A percentile compares a stretch with the other conserved stretches of the same genome.
These are phyloP conservation scores for Neurospora sp. DNA, from an alignment of 2,329 filamentous ascomycete genomes.

Conservation along the genomic window DNA sequence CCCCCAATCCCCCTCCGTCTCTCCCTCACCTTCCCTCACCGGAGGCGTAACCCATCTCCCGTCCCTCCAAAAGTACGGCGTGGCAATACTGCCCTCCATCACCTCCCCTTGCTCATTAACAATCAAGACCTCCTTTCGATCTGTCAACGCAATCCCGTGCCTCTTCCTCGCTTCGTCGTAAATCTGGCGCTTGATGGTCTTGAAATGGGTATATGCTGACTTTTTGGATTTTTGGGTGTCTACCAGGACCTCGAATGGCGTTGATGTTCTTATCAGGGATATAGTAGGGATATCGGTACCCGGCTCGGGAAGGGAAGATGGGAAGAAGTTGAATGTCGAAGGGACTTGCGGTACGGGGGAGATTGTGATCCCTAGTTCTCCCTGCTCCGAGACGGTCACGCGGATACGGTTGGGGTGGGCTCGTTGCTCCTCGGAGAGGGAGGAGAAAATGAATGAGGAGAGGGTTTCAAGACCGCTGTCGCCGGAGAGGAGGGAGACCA, in stretches of 20 bases:
- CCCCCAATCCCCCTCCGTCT: conserved; percentile 22
- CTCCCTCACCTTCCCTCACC: conserved; percentile 33
- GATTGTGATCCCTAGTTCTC: conserved; percentile 34
- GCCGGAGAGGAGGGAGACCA: conserved; percentile 34
- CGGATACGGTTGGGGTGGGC: conserved; percentile 38
- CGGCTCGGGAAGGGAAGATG: conserved; percentile 35
- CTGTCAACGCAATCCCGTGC: conserved; percentile 40
- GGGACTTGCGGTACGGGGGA: conserved; percentile 41
- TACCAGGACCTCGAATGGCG: conserved; percentile 28
- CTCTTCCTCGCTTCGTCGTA: conserved; percentile 64
- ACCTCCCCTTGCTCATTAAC: conserved; percentile 55
- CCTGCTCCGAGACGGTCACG: conserved; percentile 42
- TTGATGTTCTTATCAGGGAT: no score
- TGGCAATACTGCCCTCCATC: conserved; percentile 81
- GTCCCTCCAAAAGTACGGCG: conserved; percentile 67
- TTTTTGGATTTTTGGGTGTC: conserved; percentile 31
- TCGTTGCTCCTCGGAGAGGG: conserved; percentile 18
- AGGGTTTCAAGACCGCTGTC: conserved; percentile 35
- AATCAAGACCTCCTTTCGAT: conserved; percentile 64
- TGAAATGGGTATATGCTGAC: conserved; percentile 69
- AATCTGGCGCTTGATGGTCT: conserved; percentile 65
- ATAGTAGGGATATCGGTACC: no score
- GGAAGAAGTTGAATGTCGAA: conserved; percentile 30
- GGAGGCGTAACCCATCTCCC: conserved; percentile 74
- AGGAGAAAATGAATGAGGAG: conserved; percentile 25